Conservation (phyloP, 2,329 filamentous ascomycete species). For the Botryosphaeria dothidea region DNA sequence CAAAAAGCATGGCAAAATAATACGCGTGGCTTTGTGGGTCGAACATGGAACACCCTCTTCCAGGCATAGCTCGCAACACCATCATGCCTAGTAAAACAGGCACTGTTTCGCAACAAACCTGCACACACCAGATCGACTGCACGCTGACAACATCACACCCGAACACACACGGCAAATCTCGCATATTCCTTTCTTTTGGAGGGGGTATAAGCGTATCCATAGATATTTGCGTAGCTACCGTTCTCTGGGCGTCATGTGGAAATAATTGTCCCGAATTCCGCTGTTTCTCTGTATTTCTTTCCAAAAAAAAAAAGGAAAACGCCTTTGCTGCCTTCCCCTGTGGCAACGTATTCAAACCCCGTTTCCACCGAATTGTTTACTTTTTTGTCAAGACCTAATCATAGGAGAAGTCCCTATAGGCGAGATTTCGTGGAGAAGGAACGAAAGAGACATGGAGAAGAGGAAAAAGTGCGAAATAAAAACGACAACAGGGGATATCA, state of each 20-base stretch:
- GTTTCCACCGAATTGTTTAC: background rate
- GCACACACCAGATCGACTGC: background rate
- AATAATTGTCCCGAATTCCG: slow-evolving; percentile 1
- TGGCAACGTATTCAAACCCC: slow-evolving; percentile 1
- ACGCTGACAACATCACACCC: background rate
- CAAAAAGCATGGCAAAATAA: too few species aligned
- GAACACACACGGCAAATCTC: background rate
- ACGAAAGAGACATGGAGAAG: background rate
- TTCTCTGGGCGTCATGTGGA: slow-evolving; percentile 16
- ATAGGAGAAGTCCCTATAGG: background rate
- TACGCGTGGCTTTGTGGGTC: too few species aligned
- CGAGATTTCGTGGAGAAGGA: background rate
- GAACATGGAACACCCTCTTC: too few species aligned
- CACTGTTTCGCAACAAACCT: background rate
- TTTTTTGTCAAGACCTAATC: background rate
- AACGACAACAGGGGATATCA: background rate
- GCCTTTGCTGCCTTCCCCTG: background rate
- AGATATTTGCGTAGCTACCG: slow-evolving; percentile 16
- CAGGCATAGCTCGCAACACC: background rate
- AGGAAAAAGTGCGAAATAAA: background rate
- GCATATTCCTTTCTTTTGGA: background rate
- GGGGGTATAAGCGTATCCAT: slow-evolving; percentile 16
- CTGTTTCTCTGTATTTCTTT: slow-evolving; percentile 2
- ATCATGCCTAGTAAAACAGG: background rate
- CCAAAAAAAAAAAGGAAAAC: background rate